phyloP scores from a whole-genome alignment of 2,329 filamentous ascomycete genomes.

The Aspergillus uvarum region DNA sequence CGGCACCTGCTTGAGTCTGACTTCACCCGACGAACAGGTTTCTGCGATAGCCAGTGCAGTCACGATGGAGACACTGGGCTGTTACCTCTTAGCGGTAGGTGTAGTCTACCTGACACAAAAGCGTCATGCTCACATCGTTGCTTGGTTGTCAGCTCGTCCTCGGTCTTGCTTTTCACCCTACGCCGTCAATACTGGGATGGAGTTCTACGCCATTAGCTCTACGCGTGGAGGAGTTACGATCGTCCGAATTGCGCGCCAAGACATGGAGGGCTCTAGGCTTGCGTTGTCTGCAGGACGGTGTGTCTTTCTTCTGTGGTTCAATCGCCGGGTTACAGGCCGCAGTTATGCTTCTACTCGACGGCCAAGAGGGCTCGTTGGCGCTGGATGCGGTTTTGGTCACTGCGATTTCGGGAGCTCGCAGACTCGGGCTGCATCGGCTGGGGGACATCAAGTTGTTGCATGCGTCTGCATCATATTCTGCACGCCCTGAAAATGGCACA shows the following conservation, averaged over 20 bases:
- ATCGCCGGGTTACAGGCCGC: conserved; percentile 16
- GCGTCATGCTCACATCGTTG: not conserved
- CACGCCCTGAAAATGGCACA: not conserved
- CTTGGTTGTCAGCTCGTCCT: not conserved
- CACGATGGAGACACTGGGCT: not conserved
- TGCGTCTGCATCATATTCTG: not conserved
- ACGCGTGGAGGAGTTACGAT: not conserved
- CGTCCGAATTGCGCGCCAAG: not conserved
- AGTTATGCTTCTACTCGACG: conserved; percentile 18
- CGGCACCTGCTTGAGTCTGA: not conserved
- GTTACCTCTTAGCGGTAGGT: not conserved
- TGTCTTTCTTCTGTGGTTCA: conserved; percentile 17
- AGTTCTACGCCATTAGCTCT: not conserved
- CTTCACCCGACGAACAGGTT: not conserved
- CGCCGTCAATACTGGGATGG: not conserved
- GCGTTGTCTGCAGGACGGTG: conserved; percentile 14
- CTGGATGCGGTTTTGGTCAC: conserved; percentile 16
- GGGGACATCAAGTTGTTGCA: conserved; percentile 3
- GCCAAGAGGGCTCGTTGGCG: conserved; percentile 3
- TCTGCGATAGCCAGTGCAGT: not conserved
- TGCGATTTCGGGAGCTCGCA: conserved; percentile 17
- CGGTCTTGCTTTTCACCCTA: not conserved
- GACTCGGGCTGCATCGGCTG: conserved; percentile 13
- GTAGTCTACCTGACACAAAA: not conserved
- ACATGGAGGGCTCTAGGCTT: not conserved